These are phyloP conservation scores for Solanum stenotomum DNA, from an alignment of 257 asterid species.

Conservation along the genomic window DNA sequence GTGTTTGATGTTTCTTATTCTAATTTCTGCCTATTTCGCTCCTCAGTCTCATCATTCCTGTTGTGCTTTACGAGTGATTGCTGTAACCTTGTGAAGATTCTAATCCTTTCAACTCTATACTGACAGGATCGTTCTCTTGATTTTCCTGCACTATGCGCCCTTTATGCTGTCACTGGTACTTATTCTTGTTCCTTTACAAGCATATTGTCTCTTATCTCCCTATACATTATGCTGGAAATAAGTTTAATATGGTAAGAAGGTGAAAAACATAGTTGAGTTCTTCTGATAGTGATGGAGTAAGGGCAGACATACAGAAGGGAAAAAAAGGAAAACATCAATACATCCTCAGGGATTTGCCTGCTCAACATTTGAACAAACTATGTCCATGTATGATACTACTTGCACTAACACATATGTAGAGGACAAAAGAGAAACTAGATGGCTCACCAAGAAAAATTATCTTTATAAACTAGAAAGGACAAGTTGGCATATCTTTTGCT, in stretches of 20 bases:
- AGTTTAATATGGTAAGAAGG: background rate
- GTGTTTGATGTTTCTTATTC: background rate
- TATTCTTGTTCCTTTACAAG: conserved; percentile 6
- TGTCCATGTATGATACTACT: background rate
- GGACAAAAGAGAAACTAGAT: background rate
- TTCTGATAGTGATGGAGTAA: background rate
- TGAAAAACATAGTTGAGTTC: background rate
- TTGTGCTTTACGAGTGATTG: background rate
- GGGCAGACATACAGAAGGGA: background rate
- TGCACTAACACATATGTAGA: background rate
- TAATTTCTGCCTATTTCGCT: background rate
- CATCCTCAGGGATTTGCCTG: background rate
- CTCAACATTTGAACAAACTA: background rate
- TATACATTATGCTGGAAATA: background rate
- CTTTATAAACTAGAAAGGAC: background rate
- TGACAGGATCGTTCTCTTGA: conserved; percentile 84
- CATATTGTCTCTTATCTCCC: background rate
- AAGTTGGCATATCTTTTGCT: background rate
- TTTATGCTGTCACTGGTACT: conserved; percentile 90
- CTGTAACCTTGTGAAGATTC: background rate
- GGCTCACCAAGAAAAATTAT: background rate
- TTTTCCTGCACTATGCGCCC: conserved; percentile 64
- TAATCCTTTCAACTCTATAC: conserved; percentile 7
- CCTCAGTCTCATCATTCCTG: background rate
- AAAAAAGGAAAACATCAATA: background rate